Base-by-base conservation (phyloP, 805 yeast genomes). In the Kuraishia molischiana region DNA sequence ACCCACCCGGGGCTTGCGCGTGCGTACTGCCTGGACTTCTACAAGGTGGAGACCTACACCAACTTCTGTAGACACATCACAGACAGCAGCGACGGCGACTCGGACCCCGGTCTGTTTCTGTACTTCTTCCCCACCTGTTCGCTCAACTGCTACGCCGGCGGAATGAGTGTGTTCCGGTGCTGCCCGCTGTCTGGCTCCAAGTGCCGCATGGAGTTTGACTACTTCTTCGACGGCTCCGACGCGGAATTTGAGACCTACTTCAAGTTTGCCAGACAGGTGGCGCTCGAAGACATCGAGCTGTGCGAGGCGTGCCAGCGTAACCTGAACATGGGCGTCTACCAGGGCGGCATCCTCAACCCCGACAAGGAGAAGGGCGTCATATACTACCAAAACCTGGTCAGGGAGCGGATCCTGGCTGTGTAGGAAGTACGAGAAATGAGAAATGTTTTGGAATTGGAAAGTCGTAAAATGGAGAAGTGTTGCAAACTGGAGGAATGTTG, bases 201-300 rank as follows among this genome's bases (percentile, higher is more conserved):
- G 24, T 44, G 48, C 8, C 46, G 58, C 22, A 53, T 51, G 55
- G 58, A 54, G 41, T 53, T 54, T 38, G 59, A 54, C 34, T 54
- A 53, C 34, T 54, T 40, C 37, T 53, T 51, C 34, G 40, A 37
- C 19, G 56, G 55, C 15, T 21, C 42, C n/a, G 49, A 49, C 11
- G 56, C 51, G 38, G 52, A 50, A 3, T 54, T 50, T 35, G 52
- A 53, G 41, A 44, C 31, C 6, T 54, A 53, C 40, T 53, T 41
- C 37, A 46, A 47, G 31, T 54, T 54, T 44, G 58, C 54, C 2
- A 47, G 59, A 41, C 58, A 53, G 41, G 59, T 54, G 34, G 58
- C 58, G 6, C 20, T 44, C 19, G 59, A 54, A 44, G 59, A 54
- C 34, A 44, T 49, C 31, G 46, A 49, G 48, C 40, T 54, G 34